Base-by-base conservation (phyloP, 192 early-diverging fungal species). In the Bifiguratus adelaidae region DNA sequence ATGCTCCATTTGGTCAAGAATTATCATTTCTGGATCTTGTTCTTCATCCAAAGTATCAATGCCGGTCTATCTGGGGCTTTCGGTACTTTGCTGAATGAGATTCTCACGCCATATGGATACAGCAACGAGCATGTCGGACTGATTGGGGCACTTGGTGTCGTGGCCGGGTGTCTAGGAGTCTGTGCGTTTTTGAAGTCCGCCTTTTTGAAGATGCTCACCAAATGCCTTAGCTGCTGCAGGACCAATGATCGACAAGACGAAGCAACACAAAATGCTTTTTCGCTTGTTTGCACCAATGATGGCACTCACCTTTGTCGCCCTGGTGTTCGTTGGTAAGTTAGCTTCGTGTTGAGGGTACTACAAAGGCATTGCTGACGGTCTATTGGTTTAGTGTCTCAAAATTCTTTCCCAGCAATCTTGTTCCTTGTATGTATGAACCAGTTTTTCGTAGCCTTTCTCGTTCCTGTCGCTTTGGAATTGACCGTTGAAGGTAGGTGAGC, bases 81-180 rank as follows among this genome's bases (percentile, higher is more conserved):
- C 36, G 65, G 65, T 0, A 63, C 65, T 4, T 47, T 75, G 2
- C 47, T 75, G 48, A 56, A 58, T n/a, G 53, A 65, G 48, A 71
- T 75, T 37, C 52, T 67, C 0, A 38, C 37, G 0, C 72, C 72
- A 3, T 75, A 63, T 47, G 68, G 62, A 13, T 65, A 71, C 38
- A 26, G 30, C 11, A 41, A 60, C 8, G 59, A 65, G 16, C 67
- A 72, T 26, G 65, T 61, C 7, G 78, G 80, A 6, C 70, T 62
- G 27, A 56, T 79, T 48, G 80, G 74, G n/a, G 70, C 70, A 0
- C 63, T 68, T 13, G 72, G 67, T 50, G 61, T 82, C 44, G 57
- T 71, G 11, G 69, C 63, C 41, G 80, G 80, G 27, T 38, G 80
- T 15, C 55, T 82, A 7, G 67, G 73, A 20, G 71, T 78, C 8